Evolutionary conservation across 208 protist genomes (phyloP), one percentile per base, ranked within the genome.

Genomic region (Trypanosoma scelopori): DNA sequence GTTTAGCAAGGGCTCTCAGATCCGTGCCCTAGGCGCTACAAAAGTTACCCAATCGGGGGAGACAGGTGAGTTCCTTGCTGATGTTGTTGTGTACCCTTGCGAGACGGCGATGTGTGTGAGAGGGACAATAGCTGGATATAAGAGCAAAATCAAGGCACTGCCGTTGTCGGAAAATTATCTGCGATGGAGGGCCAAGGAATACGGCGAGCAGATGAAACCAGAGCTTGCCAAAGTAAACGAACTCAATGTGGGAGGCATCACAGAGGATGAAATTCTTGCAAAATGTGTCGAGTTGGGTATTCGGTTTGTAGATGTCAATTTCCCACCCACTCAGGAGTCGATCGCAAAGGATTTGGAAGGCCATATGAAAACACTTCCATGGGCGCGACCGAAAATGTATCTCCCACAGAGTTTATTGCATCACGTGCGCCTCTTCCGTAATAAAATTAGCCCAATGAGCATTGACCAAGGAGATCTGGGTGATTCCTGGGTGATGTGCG

Each of bases 401-500:
- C 72, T 78, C 50, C 47, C 53, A 0, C 35, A 67, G 12, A 35
- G 37, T 32, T 64, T 55, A 28, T 5, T 37, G 5, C 61, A 28
- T 3, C 35, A 55, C 25, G 61, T 74, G 22, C 69, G 61, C 42
- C 47, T 76, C 6, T 76, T 76, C 37, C 71, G 71, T 37, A 61
- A 57, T 37, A 66, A 25, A n/a, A 58, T 76, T 22, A 60, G 47
- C 37, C 64, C 78, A 16, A 45, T 69, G 42, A 71, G 48, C 35
- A 57, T 87, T 47, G 72, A 71, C 20, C 41, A 55, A 48, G 84
- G 83, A 12, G 76, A 85, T 23, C 59, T 92, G 41, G 70, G 65
- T 28, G 80, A 93, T 59, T 81, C 74, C 68, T 94, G 80, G 46
- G 59, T 94, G 27, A 70, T 91, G 25, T 81, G 79, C 37, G 82